Evolutionary conservation across 768 basidiomycete genomes (phyloP).

Genomic region (Suillus subalutaceus): DNA sequence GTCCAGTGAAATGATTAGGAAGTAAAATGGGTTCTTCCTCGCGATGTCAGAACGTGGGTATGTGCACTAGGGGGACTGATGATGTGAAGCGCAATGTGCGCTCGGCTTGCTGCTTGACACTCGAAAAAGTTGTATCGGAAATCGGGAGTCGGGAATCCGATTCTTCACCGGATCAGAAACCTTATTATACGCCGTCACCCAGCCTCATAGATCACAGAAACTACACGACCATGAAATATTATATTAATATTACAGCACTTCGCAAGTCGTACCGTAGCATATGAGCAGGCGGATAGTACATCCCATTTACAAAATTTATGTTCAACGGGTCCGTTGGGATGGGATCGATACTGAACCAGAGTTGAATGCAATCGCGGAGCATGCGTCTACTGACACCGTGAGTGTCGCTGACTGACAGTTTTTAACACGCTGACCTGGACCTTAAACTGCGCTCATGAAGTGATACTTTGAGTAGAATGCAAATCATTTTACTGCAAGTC

Average conservation of each 20-base stretch:
- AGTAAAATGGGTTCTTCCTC: background rate
- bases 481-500: background rate
- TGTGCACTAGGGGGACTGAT: background rate
- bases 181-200: background rate
- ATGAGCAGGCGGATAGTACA: background rate
- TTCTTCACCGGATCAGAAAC: conserved; percentile 5
- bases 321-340: background rate
- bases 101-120: too few species aligned
- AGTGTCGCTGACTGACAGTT: background rate
- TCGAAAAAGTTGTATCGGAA: conserved; percentile 6
- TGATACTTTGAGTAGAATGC: background rate
- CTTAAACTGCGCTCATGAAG: background rate
- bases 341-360: background rate
- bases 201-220: background rate
- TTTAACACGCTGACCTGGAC: too few species aligned
- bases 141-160: conserved; percentile 6
- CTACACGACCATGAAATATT: background rate
- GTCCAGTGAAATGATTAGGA: background rate
- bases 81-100: background rate
- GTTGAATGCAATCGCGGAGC: background rate
- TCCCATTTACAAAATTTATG: background rate
- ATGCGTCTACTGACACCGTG: background rate
- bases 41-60: background rate
- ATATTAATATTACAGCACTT: background rate
- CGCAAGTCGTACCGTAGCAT: background rate